Percentiles rank a stretch among this genome's conserved stretches.
Conservation (phyloP, 306 rosid species). For the Begonia loranthoides region DNA sequence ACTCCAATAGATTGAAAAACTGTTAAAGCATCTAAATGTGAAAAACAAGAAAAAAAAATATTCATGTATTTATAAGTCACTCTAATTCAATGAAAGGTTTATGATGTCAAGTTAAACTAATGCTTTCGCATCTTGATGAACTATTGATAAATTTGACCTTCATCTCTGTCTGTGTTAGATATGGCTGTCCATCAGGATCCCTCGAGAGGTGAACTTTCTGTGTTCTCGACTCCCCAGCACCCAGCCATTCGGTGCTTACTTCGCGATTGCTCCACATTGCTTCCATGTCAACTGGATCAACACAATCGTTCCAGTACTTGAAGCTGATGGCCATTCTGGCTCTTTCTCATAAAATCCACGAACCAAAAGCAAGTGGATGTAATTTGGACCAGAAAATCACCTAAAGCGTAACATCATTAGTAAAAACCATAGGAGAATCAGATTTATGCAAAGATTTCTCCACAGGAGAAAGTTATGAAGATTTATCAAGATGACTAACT, state of each 20-base stretch:
- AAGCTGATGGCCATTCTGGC: constrained; percentile 42
- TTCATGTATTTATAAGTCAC: not conserved
- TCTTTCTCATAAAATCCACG: constrained; percentile 10
- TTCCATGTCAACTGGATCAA: constrained; percentile 50
- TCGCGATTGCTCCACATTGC: constrained; percentile 34
- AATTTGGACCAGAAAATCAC: too few species aligned
- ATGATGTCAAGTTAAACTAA: too few species aligned
- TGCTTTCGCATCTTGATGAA: not conserved
- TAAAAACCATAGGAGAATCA: too few species aligned
- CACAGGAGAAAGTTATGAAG: too few species aligned
- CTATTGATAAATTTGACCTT: constrained; percentile 27
- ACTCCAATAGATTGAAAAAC: too few species aligned
- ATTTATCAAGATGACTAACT: too few species aligned
- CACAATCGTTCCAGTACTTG: constrained; percentile 69
- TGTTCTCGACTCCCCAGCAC: constrained; percentile 58
- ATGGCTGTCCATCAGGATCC: constrained; percentile 86
- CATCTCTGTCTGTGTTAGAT: constrained; percentile 83
- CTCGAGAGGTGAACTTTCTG: constrained; percentile 71
- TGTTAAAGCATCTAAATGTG: too few species aligned
- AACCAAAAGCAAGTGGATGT: constrained; percentile 8
- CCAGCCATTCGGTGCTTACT: constrained; percentile 47
- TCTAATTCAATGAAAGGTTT: too few species aligned
- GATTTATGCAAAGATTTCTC: too few species aligned
- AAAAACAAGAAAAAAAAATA: too few species aligned
- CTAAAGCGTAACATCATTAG: too few species aligned